These are phyloP conservation scores for Nemania abortiva DNA, from an alignment of 2,329 filamentous ascomycete genomes.

Conservation along the genomic window DNA sequence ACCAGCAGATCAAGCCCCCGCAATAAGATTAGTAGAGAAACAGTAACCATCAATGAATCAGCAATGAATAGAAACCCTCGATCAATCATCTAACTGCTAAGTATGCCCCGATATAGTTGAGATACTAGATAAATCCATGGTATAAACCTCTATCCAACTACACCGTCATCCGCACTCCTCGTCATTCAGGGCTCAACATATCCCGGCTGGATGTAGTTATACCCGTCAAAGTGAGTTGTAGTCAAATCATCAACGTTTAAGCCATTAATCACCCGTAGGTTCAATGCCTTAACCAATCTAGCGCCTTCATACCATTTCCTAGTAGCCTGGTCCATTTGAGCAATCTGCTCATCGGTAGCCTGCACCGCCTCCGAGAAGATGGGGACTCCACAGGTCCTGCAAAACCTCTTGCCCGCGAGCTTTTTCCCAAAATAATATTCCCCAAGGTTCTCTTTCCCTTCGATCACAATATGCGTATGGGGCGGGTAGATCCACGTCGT, in stretches of 20 bases:
- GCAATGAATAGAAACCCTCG: too few relatives aligned
- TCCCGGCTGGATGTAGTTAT: constrained; percentile 44
- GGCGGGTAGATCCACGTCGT: constrained; percentile 60
- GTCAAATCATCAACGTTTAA: constrained; percentile 44
- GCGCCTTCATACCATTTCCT: constrained; percentile 37
- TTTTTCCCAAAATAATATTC: constrained; percentile 54
- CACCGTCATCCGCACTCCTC: background rate
- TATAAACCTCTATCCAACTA: background rate
- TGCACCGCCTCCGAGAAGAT: constrained; percentile 52
- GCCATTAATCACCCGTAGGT: constrained; percentile 44
- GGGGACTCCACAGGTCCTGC: constrained; percentile 61
- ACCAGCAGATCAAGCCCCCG: background rate
- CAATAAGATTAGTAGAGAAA: background rate
- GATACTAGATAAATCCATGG: constrained; percentile 4
- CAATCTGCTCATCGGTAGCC: constrained; percentile 54
- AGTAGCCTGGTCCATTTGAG: constrained; percentile 48
- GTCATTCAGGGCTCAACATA: constrained; percentile 54
- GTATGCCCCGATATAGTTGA: background rate
- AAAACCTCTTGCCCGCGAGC: constrained; percentile 59
- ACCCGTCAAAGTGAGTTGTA: constrained; percentile 33
- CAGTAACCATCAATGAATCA: background rate
- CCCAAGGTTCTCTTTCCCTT: constrained; percentile 56
- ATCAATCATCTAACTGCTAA: background rate
- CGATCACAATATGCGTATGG: constrained; percentile 55
- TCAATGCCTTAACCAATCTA: constrained; percentile 46